Evolutionary conservation across 148 eudicot species (phyloP).

Genomic region (Amaranthus cruentus): DNA sequence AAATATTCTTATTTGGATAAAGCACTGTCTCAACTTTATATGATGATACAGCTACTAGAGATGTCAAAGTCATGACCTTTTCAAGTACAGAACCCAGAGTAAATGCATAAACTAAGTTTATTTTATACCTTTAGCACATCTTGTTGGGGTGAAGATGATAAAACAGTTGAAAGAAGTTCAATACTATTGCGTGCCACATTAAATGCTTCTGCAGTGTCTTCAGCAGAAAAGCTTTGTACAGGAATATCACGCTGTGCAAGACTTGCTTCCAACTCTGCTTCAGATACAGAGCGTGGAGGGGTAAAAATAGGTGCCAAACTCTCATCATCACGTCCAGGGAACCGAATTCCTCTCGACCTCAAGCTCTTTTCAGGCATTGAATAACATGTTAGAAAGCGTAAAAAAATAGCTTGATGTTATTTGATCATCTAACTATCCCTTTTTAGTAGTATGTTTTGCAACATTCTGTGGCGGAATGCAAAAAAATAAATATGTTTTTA

Average conservation of each 20-base stretch:
- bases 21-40: not conserved
- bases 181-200: slow-evolving; percentile 91
- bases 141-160: slow-evolving; percentile 90
- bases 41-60: not conserved
- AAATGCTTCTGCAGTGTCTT: slow-evolving; percentile 92
- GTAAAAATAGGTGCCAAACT: slow-evolving; percentile 90
- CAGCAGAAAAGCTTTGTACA: slow-evolving; percentile 56
- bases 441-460: not conserved
- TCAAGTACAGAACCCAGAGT: not conserved
- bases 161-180: slow-evolving; percentile 86
- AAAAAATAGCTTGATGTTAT: not conserved
- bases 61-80: not conserved
- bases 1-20: no score
- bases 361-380: slow-evolving; percentile 49
- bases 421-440: not conserved
- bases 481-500: not conserved
- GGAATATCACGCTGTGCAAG: slow-evolving; percentile 61
- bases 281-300: slow-evolving; percentile 70
- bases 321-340: slow-evolving; percentile 95
- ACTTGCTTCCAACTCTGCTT: slow-evolving; percentile 50
- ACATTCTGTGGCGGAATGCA: not conserved
- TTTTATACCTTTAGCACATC: slow-evolving; percentile 79
- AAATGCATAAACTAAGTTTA: not conserved
- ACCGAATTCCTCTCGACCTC: slow-evolving; percentile 87
- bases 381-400: slow-evolving; percentile 13